Evolutionary conservation across 2,329 filamentous ascomycete species (phyloP), one percentile per base, ranked within the genome.

Genomic region (Cyphellophora europaea): DNA sequence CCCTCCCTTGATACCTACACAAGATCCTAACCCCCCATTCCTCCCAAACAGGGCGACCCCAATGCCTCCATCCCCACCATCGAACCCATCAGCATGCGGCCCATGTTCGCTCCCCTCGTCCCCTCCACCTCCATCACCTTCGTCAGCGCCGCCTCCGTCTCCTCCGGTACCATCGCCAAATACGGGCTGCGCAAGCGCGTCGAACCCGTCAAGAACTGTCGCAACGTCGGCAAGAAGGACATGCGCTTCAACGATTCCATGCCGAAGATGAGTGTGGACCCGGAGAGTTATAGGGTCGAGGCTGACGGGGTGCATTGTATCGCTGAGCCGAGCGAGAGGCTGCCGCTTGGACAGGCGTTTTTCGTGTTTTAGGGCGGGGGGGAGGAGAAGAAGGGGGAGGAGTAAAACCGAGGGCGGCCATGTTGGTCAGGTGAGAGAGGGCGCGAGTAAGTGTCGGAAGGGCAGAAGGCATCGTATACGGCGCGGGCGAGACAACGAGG

Each of bases 211-310:
- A 78, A 71, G 53, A 73, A 74, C 37, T 93, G 87, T 57, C 70
- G 88, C 40, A 72, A 58, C 19, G 71, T 94, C 29, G 69, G 79
- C 28, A 95, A 95, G 70, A 69, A 62, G 49, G 83, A 95, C 59
- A 94, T 95, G 87, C 87, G 85, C 53, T 88, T 77, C 59, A 95
- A 95, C 57, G 77, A 86, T 52, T 61, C 62, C 36, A 86, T 77
- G 74, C 89, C 89, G 11, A 76, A 71, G 62, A 95, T 96, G 84
- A 77, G 68, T 50, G 88, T 96, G 41, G 88, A 96, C 57, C 83
- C 89, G 4, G 89, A 96, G 69, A 79, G 74, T 52, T 96, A 95
- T 63, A 64, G 68, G 11, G 88, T 95, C 16, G 79, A 89, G 63
- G 88, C 88, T 2, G 86, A 94, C 59, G 87, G 84, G 0, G 60